These are phyloP conservation scores for Fragaria vesca DNA, from an alignment of 306 rosid genomes.

Conservation along the genomic window DNA sequence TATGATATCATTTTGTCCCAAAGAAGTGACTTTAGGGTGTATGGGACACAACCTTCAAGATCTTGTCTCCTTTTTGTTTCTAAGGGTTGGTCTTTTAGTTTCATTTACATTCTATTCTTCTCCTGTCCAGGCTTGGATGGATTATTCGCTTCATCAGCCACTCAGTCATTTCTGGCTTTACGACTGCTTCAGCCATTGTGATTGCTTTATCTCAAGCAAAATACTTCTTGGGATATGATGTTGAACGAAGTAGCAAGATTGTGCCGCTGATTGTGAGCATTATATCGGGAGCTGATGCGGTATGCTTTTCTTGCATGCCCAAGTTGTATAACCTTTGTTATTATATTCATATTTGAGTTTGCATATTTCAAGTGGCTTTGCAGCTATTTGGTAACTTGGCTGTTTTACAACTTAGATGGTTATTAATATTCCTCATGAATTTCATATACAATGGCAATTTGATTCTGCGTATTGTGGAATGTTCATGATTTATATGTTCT, in stretches of 20 bases:
- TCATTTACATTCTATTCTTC: conserved; percentile 22
- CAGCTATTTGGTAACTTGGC: conserved; percentile 2
- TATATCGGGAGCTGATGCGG: conserved; percentile 86
- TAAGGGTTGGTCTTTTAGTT: not conserved
- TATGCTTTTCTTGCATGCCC: conserved; percentile 39
- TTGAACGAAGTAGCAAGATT: conserved; percentile 79
- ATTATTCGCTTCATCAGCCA: conserved; percentile 94
- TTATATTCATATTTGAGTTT: conserved; percentile 17
- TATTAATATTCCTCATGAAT: not conserved
- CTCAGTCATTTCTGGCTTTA: conserved; percentile 99
- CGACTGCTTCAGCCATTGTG: conserved; percentile 90
- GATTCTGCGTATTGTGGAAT: not conserved
- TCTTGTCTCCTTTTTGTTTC: conserved; percentile 12
- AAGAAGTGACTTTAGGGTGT: conserved; percentile 2
- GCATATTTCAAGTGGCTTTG: not conserved
- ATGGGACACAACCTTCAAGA: conserved; percentile 13
- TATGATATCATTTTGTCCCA: not conserved
- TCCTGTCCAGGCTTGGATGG: conserved; percentile 92
- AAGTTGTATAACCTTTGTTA: conserved; percentile 29
- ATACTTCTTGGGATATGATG: conserved; percentile 81
- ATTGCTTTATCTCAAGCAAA: conserved; percentile 94
- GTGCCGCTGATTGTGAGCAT: conserved; percentile 84
- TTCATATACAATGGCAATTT: not conserved
- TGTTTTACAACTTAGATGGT: not conserved
- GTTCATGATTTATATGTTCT: not conserved